Evolutionary conservation across 768 basidiomycete species (phyloP).

Genomic region (button mushroom (Agaricus bisporus)): DNA sequence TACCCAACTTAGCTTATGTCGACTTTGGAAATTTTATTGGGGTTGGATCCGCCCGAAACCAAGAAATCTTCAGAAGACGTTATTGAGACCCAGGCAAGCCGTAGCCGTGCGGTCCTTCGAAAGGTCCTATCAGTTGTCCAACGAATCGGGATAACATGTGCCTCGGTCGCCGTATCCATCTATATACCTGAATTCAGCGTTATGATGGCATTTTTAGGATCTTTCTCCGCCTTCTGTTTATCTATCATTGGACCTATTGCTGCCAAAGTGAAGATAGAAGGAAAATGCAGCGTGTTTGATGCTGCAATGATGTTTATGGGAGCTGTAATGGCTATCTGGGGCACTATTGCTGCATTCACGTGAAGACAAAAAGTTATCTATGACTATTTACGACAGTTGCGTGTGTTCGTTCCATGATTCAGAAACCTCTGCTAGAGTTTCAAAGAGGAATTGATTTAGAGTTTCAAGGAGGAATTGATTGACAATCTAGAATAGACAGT

Average conservation of each 20-base stretch:
- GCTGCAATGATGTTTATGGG: slow-evolving; percentile 44
- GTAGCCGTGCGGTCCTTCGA: slow-evolving; percentile 28
- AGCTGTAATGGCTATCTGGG: slow-evolving; percentile 69
- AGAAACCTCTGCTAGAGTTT: no score
- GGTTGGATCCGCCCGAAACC: slow-evolving; percentile 45
- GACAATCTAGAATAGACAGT: not conserved
- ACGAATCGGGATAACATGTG: slow-evolving; percentile 48
- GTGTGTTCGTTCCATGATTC: no score
- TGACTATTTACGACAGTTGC: no score
- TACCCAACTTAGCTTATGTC: slow-evolving; percentile 53
- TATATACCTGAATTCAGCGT: slow-evolving; percentile 74
- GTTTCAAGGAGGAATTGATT: not conserved
- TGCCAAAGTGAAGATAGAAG: slow-evolving; percentile 58
- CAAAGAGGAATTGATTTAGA: not conserved
- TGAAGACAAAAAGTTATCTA: no score
- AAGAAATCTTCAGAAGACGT: slow-evolving; percentile 16
- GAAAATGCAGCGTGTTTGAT: slow-evolving; percentile 46
- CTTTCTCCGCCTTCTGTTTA: slow-evolving; percentile 76
- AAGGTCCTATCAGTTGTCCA: slow-evolving; percentile 42
- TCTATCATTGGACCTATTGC: slow-evolving; percentile 74
- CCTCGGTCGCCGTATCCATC: slow-evolving; percentile 67
- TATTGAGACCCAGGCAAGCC: slow-evolving; percentile 12
- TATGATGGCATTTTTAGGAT: slow-evolving; percentile 86
- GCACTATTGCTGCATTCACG: slow-evolving; percentile 61
- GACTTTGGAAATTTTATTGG: slow-evolving; percentile 74